Evolutionary conservation across 176 grass and related monocot species (phyloP).

Genomic region (Hyparrhenia diplandra): DNA sequence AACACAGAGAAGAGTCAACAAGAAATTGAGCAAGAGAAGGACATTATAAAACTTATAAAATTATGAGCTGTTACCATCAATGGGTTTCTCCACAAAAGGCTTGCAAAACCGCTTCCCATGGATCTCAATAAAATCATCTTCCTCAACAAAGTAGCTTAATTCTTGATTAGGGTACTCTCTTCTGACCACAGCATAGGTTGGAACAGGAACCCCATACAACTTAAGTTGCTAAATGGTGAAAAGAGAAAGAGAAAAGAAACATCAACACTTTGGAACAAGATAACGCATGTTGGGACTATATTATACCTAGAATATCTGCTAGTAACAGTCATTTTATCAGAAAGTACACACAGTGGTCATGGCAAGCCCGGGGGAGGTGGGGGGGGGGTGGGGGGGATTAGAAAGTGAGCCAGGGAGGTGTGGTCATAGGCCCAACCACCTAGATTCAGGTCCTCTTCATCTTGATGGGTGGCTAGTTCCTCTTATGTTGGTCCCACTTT

Average conservation of each 20-base stretch:
- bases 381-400: too few relatives aligned
- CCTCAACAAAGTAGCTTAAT: constrained; percentile 76
- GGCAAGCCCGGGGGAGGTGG: not conserved
- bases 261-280: constrained; percentile 17
- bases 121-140: constrained; percentile 96
- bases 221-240: constrained; percentile 68
- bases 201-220: constrained; percentile 72
- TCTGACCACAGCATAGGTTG: constrained; percentile 77
- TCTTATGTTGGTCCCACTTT: not conserved
- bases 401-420: too few relatives aligned
- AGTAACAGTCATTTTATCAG: not conserved
- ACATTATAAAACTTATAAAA: not conserved
- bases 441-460: not conserved
- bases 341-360: not conserved
- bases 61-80: constrained; percentile 66
- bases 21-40: constrained; percentile 4
- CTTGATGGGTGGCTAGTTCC: not conserved
- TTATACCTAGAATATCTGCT: not conserved
- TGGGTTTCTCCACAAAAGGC: constrained; percentile 97
- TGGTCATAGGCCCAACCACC: not conserved
- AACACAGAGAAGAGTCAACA: constrained; percentile 5
- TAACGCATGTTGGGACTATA: not conserved
- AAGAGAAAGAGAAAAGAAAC: not conserved
- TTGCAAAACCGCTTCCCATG: constrained; percentile 79
- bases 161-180: constrained; percentile 92